Base-by-base conservation (phyloP, 78 protist species). In the slime mould (Dictyostelium discoideum) region DNA sequence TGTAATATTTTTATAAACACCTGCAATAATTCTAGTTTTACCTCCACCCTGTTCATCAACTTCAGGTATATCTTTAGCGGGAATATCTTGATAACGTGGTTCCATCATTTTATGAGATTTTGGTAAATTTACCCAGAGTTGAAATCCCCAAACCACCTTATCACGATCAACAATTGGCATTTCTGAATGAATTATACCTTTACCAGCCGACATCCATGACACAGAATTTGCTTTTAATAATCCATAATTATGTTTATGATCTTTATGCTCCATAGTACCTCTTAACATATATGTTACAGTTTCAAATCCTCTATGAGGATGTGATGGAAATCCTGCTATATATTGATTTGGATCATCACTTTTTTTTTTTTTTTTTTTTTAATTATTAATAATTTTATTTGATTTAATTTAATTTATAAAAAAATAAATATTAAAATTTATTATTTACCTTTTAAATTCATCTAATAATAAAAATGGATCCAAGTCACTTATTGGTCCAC, bases 191-290 rank as follows among this genome's bases (percentile, higher is more conserved):
- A 98, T 60, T 24, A 98, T 93, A 57, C 98, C 98, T 7, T 63
- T 44, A n/a, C 96, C 98, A 0, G 98, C 98, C 20, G 98, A 94
- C 98, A 98, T 97, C 98, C 98, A 98, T 97, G 29, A 98, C 0
- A 90, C 93, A 1, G 46, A 18, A 5, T 96, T 96, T 8, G 96
- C 85, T 32, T 22, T 86, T 48, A 97, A 79, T 40, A 87, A 26
- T 14, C 97, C 98, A 10, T 42, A 16, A 87, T 97, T 89, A 16
- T 97, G 97, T 57, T 69, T 76, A 39, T 65, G 63, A 93, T 98
- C 98, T n/a, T 65, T 26, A 85, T 96, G 97, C 79, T 84, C 96
- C 46, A 85, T 57, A 5, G 76, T 48, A 5, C 98, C 98, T 42
- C 44, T 87, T 6, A 88, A 20, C 92, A 97, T 92, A 86, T 97